Evolutionary conservation across 805 yeast genomes (phyloP).

Genomic region (Yarrowia sp.): DNA sequence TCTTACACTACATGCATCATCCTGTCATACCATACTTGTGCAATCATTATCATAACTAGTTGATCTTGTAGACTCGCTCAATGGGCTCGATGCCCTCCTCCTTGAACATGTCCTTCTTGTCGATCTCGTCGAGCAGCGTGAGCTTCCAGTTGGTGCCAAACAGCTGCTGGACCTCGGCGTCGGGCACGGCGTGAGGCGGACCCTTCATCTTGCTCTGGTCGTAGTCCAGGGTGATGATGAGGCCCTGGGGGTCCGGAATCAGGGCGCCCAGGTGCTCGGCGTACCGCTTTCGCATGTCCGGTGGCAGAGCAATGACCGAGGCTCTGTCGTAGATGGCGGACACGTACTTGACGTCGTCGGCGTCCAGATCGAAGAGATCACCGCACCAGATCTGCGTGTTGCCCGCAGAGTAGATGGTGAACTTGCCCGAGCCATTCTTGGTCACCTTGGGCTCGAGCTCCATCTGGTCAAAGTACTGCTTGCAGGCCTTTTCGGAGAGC

Average conservation of each 20-base stretch:
- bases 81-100: constrained; percentile 34
- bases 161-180: constrained; percentile 32
- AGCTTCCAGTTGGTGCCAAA: constrained; percentile 32
- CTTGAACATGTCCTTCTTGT: constrained; percentile 33
- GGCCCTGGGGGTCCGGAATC: constrained; percentile 13
- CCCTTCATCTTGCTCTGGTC: constrained; percentile 28
- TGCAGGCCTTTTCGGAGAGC: constrained; percentile 31
- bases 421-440: constrained; percentile 14
- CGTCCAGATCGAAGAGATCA: constrained; percentile 14
- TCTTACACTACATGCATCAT: too few relatives aligned
- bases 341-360: constrained; percentile 24
- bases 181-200: constrained; percentile 26
- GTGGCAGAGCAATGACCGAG: constrained; percentile 19
- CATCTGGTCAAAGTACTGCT: constrained; percentile 35
- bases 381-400: constrained; percentile 34
- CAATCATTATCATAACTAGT: neutral
- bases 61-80: constrained; percentile 24
- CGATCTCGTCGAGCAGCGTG: constrained; percentile 12
- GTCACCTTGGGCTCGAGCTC: constrained; percentile 34
- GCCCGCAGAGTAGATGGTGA: constrained; percentile 22
- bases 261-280: constrained; percentile 11
- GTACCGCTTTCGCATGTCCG: constrained; percentile 35
- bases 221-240: constrained; percentile 27
- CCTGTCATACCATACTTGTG: too few relatives aligned
- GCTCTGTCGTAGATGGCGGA: constrained; percentile 33